A percentile compares a stretch with the other conserved stretches of the same genome.
phyloP scores from a whole-genome alignment of 2,329 filamentous ascomycete genomes.

The Aspergillus sojae region DNA sequence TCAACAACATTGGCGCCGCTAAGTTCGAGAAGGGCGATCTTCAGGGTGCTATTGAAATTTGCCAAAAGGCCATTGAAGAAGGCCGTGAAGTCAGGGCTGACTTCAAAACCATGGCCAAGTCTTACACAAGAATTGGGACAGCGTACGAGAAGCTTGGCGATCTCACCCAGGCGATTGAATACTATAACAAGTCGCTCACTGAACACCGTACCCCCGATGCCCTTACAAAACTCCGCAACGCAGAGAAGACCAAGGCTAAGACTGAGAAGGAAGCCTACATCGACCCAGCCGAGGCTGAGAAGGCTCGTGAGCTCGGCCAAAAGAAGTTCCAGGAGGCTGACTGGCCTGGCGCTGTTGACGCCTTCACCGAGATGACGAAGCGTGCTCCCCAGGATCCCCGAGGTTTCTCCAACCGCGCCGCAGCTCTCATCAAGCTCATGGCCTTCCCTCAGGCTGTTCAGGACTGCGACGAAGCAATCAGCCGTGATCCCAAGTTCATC shows the following conservation, averaged over 20 bases:
- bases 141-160: slow-evolving; percentile 90
- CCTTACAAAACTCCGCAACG: slow-evolving; percentile 85
- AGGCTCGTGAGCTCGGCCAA: slow-evolving; percentile 92
- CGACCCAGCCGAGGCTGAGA: slow-evolving; percentile 88
- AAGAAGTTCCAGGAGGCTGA: slow-evolving; percentile 96
- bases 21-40: slow-evolving; percentile 97
- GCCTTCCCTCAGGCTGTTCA: slow-evolving; percentile 91
- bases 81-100: slow-evolving; percentile 88
- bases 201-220: slow-evolving; percentile 96
- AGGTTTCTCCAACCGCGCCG: slow-evolving; percentile 95
- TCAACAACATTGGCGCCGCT: slow-evolving; percentile 93
- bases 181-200: slow-evolving; percentile 91
- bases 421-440: slow-evolving; percentile 94
- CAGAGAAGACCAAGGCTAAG: slow-evolving; percentile 83
- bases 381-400: slow-evolving; percentile 89
- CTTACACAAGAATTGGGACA: slow-evolving; percentile 93
- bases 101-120: slow-evolving; percentile 98
- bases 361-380: slow-evolving; percentile 96
- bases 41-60: slow-evolving; percentile 81
- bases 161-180: slow-evolving; percentile 75
- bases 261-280: slow-evolving; percentile 78
- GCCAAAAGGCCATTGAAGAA: slow-evolving; percentile 85
- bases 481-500: slow-evolving; percentile 89
- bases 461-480: slow-evolving; percentile 89
- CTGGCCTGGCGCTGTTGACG: slow-evolving; percentile 91